phyloP scores from a whole-genome alignment of 345 rosid genomes.

The Abelmoschus esculentus region DNA sequence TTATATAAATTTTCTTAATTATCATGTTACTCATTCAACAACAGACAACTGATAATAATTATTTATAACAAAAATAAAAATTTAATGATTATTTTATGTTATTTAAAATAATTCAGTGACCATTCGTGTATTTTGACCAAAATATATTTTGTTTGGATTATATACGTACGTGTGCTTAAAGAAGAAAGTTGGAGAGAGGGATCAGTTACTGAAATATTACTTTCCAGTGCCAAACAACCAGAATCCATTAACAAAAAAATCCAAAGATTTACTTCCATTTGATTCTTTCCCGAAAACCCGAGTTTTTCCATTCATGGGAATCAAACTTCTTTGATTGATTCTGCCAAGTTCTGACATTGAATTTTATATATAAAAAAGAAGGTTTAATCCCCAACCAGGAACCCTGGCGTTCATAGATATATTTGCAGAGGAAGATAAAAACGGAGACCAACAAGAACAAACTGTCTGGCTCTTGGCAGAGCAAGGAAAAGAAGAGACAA shows the following conservation, averaged over 20 bases:
- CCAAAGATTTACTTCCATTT: not conserved
- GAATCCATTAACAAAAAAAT: not conserved
- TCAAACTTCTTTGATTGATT: not conserved
- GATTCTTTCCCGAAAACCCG: not conserved
- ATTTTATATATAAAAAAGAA: not conserved
- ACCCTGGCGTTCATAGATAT: constrained; percentile 20
- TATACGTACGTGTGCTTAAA: not conserved
- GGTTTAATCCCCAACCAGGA: not conserved
- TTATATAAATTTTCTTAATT: too few relatives aligned
- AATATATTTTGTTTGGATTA: too few relatives aligned
- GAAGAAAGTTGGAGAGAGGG: not conserved
- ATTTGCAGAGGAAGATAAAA: not conserved
- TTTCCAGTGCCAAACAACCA: not conserved
- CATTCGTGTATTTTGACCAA: too few relatives aligned
- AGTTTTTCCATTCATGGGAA: not conserved
- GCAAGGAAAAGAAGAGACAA: constrained; percentile 12
- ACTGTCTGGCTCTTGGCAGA: constrained; percentile 16
- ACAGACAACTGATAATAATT: too few relatives aligned
- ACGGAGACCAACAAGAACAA: constrained; percentile 1
- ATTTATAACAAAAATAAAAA: too few relatives aligned
- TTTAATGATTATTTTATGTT: too few relatives aligned
- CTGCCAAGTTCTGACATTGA: not conserved
- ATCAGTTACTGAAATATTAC: not conserved
- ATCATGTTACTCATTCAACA: too few relatives aligned
- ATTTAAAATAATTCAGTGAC: too few relatives aligned